phyloP scores from a whole-genome alignment of 129 eudicot species.

The Scalesia atractyloides region DNA sequence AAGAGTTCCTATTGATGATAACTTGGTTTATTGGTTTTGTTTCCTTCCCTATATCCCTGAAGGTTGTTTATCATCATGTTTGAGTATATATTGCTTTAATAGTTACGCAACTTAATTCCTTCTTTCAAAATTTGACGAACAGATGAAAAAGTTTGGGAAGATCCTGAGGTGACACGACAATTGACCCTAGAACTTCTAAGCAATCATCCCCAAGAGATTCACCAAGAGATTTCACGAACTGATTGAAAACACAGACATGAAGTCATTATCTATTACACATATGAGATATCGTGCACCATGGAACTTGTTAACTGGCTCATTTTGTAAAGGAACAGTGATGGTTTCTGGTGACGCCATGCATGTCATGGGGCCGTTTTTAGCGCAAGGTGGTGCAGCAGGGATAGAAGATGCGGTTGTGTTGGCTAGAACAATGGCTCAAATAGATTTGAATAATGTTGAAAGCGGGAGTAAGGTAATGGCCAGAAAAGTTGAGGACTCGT shows the following conservation, averaged over 20 bases:
- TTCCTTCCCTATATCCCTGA: constrained; percentile 7
- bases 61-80: constrained; percentile 8
- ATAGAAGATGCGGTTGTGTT: constrained; percentile 65
- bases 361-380: constrained; percentile 55
- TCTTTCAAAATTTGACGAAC: neutral
- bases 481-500: constrained; percentile 29
- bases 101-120: neutral
- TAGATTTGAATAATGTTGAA: constrained; percentile 12
- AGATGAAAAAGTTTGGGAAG: constrained; percentile 36
- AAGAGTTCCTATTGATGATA: constrained; percentile 49
- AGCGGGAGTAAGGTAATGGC: neutral
- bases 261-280: constrained; percentile 38
- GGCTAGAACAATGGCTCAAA: constrained; percentile 45
- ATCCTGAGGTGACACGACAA: constrained; percentile 37
- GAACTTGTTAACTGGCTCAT: constrained; percentile 39
- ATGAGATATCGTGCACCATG: constrained; percentile 13
- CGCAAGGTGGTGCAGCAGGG: constrained; percentile 71
- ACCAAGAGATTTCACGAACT: constrained; percentile 47
- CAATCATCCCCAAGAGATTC: constrained; percentile 39
- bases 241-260: constrained; percentile 33
- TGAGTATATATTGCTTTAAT: neutral
- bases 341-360: constrained; percentile 48
- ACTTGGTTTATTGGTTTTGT: constrained; percentile 62
- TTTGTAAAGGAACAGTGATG: constrained; percentile 44
- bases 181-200: constrained; percentile 17